Conservation (phyloP, 2,329 filamentous ascomycete species). For the Cladosporium colombiae region DNA sequence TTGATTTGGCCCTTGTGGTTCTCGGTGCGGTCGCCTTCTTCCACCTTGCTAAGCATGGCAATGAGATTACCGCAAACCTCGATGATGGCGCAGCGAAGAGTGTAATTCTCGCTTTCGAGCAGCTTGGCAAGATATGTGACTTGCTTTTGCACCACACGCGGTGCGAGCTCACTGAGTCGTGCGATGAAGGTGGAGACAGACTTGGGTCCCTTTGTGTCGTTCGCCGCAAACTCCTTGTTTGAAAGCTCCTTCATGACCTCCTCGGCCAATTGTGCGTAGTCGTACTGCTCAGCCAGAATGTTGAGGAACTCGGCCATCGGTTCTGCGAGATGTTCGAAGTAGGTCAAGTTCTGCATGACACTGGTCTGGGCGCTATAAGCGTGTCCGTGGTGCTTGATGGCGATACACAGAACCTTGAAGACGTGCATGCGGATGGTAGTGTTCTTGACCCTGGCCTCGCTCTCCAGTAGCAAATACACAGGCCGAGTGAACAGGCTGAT, state of each 20-base stretch:
- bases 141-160: constrained; percentile 91
- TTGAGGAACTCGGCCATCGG: constrained; percentile 98
- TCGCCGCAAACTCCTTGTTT: constrained; percentile 97
- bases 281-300: constrained; percentile 94
- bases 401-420: constrained; percentile 94
- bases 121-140: constrained; percentile 95
- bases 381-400: constrained; percentile 96
- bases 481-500: constrained; percentile 88
- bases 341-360: constrained; percentile 95
- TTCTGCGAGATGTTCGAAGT: constrained; percentile 98
- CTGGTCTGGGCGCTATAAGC: constrained; percentile 96
- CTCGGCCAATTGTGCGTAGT: constrained; percentile 91
- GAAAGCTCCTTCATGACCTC: constrained; percentile 92
- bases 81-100: constrained; percentile 87
- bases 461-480: constrained; percentile 91
- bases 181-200: constrained; percentile 93
- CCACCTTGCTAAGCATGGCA: constrained; percentile 82
- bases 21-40: constrained; percentile 75
- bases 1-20: constrained; percentile 94
- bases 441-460: constrained; percentile 86
- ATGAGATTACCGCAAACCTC: constrained; percentile 98
- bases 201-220: constrained; percentile 92
- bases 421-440: constrained; percentile 91
- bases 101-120: constrained; percentile 96
- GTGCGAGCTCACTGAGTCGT: constrained; percentile 88